A percentile compares a stretch with the other conserved stretches of the same genome.
Conservation (phyloP, 1,284 basidiomycete genomes). For the Afroboletus lepidellus region DNA sequence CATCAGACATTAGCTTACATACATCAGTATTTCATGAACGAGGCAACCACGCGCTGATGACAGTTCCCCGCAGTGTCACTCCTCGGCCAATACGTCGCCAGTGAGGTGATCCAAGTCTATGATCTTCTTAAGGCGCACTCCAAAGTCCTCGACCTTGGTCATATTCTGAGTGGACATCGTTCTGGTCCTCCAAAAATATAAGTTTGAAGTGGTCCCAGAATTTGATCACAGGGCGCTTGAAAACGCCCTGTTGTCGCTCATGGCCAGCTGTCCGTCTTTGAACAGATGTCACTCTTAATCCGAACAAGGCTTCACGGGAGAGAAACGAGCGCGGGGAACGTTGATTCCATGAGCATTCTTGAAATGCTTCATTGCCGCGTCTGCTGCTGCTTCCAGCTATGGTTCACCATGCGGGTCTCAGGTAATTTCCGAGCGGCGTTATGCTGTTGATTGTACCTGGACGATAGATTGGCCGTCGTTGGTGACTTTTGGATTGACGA, state of each 20-base stretch:
- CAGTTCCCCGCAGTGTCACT: constrained; percentile 83
- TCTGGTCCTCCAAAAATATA: not conserved
- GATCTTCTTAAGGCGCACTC: constrained; percentile 95
- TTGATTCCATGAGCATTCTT: constrained; percentile 93
- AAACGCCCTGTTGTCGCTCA: constrained; percentile 88
- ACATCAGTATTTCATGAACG: not conserved
- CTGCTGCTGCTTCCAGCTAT: constrained; percentile 95
- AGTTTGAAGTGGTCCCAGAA: constrained; percentile 87
- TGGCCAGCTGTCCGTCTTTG: constrained; percentile 88
- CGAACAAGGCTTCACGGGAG: constrained; percentile 91
- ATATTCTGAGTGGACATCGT: not conserved
- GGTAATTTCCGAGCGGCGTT: constrained; percentile 7
- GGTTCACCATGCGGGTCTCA: constrained; percentile 13
- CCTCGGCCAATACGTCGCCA: constrained; percentile 90
- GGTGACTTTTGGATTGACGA: constrained; percentile 89
- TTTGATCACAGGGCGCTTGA: constrained; percentile 95
- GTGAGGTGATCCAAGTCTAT: constrained; percentile 94
- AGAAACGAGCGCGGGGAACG: constrained; percentile 93
- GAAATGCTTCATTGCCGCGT: constrained; percentile 97
- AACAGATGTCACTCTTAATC: constrained; percentile 98
- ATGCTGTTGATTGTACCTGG: constrained; percentile 39
- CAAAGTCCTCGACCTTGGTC: constrained; percentile 83
- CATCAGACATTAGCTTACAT: not conserved
- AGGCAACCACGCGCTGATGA: constrained; percentile 61
- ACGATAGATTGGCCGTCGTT: constrained; percentile 87